Percentiles rank a stretch among this genome's conserved stretches.
Evolutionary conservation across 2,329 filamentous ascomycete genomes (phyloP).

Genomic region (Nigrospora oryzae): DNA sequence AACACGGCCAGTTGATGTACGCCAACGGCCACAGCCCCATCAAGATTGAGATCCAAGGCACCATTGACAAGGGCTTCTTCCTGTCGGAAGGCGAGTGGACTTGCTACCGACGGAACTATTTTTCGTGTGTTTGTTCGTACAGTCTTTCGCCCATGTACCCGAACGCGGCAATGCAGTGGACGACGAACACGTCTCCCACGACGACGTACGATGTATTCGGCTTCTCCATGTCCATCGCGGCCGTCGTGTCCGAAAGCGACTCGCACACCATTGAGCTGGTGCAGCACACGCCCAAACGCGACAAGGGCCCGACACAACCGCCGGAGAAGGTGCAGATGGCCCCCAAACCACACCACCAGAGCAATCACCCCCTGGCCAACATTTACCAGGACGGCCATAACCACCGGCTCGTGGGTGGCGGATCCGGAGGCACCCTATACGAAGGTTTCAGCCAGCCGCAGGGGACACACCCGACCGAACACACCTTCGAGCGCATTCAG

Average conservation of each 20-base stretch:
- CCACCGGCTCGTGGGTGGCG: constrained; percentile 19
- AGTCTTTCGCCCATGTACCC: constrained; percentile 51
- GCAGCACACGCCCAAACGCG: constrained; percentile 84
- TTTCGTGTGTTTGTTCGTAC: constrained; percentile 76
- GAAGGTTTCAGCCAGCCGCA: constrained; percentile 24
- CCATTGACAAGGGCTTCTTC: constrained; percentile 88
- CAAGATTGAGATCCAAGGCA: constrained; percentile 66
- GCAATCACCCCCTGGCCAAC: constrained; percentile 30
- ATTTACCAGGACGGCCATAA: constrained; percentile 33
- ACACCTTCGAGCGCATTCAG: constrained; percentile 80
- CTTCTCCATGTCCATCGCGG: constrained; percentile 79
- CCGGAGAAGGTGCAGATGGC: constrained; percentile 62
- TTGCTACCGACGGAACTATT: constrained; percentile 87
- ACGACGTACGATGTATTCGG: constrained; percentile 59
- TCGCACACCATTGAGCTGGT: constrained; percentile 76
- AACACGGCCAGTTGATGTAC: constrained; percentile 54
- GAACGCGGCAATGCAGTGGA: constrained; percentile 40
- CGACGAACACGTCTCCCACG: constrained; percentile 34
- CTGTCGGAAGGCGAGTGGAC: constrained; percentile 77
- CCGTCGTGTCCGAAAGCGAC: constrained; percentile 67
- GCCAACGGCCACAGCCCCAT: constrained; percentile 44
- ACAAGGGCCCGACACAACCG: constrained; percentile 74
- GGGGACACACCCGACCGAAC: constrained; percentile 37
- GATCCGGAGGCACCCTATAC: constrained; percentile 24
- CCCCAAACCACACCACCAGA: constrained; percentile 51